Percentiles rank a stretch among this genome's conserved stretches.
These are phyloP conservation scores for Verruconis gallopava DNA, from an alignment of 2,329 filamentous ascomycete species.

Conservation along the genomic window DNA sequence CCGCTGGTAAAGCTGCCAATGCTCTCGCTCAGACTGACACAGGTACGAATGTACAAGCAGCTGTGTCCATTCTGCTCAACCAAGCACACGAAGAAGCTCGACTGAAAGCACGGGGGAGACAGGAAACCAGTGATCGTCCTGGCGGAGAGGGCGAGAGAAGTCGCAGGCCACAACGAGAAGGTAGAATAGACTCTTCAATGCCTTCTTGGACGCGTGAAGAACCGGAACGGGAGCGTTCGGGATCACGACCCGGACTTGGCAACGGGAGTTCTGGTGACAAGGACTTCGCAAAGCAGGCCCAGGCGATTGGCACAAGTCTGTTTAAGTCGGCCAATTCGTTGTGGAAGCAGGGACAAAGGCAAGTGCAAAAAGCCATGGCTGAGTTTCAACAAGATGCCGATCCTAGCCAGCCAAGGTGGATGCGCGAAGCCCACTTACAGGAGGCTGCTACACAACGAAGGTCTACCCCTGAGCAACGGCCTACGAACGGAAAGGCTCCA, in stretches of 20 bases:
- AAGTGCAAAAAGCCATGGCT: slow-evolving; percentile 79
- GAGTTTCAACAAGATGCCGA: slow-evolving; percentile 69
- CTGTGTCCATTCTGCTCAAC: slow-evolving; percentile 79
- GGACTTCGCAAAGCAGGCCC: slow-evolving; percentile 69
- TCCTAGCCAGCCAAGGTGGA: slow-evolving; percentile 82
- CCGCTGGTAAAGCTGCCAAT: slow-evolving; percentile 65
- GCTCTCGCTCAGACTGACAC: slow-evolving; percentile 71
- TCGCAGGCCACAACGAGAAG: slow-evolving; percentile 11
- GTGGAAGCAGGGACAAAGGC: slow-evolving; percentile 92
- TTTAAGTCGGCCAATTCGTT: slow-evolving; percentile 90
- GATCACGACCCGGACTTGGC: slow-evolving; percentile 37
- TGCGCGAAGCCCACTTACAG: slow-evolving; percentile 54
- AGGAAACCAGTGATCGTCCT: slow-evolving; percentile 9
- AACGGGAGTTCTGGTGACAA: slow-evolving; percentile 48
- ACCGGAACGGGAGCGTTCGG: slow-evolving; percentile 36
- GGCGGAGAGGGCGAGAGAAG: not conserved
- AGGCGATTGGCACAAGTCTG: slow-evolving; percentile 68
- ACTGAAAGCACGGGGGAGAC: slow-evolving; percentile 43
- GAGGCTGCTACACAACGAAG: slow-evolving; percentile 13
- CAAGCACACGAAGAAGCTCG: slow-evolving; percentile 79
- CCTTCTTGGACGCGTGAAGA: slow-evolving; percentile 54
- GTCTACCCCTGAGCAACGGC: slow-evolving; percentile 9
- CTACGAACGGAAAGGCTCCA: slow-evolving; percentile 12
- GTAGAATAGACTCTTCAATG: slow-evolving; percentile 21
- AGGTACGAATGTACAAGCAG: slow-evolving; percentile 69